Conservation (phyloP, 257 asterid species). For the Marsdenia floribunda region DNA sequence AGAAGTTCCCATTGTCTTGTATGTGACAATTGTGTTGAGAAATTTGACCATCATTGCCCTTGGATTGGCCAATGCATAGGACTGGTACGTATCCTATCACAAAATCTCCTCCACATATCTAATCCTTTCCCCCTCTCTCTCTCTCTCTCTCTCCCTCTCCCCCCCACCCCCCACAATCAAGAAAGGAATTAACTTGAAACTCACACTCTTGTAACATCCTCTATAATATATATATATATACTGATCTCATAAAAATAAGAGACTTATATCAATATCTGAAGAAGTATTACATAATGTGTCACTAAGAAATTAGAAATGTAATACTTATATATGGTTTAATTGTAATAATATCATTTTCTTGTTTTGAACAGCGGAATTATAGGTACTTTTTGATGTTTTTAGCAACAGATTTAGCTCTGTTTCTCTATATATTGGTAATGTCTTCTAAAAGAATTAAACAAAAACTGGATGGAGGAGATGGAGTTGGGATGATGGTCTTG, state of each 20-base stretch:
- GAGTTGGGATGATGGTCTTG: slow-evolving; percentile 11
- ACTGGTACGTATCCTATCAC: slow-evolving; percentile 17
- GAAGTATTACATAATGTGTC: too few species aligned
- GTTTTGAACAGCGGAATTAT: slow-evolving; percentile 31
- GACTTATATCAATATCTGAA: too few species aligned
- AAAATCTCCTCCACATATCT: too few species aligned
- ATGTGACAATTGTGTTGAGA: slow-evolving; percentile 40
- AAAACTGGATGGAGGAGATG: slow-evolving; percentile 7
- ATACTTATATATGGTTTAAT: too few species aligned
- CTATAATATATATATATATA: too few species aligned
- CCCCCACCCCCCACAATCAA: too few species aligned
- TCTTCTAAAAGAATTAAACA: slow-evolving; percentile 17
- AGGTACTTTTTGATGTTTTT: slow-evolving; percentile 19
- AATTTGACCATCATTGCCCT: slow-evolving; percentile 38
- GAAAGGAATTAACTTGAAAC: too few species aligned
- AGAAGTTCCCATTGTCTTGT: slow-evolving; percentile 32
- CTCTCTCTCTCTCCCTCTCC: too few species aligned
- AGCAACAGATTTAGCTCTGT: slow-evolving; percentile 17
- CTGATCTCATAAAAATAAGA: too few species aligned
- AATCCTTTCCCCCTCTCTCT: too few species aligned
- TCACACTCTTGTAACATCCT: too few species aligned
- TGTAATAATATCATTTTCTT: neutral
- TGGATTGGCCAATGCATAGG: slow-evolving; percentile 45
- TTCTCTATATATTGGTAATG: slow-evolving; percentile 23
- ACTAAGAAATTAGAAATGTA: too few species aligned